These are phyloP conservation scores for Aureobasidium sp. DNA, from an alignment of 2,329 filamentous ascomycete species.

Conservation along the genomic window DNA sequence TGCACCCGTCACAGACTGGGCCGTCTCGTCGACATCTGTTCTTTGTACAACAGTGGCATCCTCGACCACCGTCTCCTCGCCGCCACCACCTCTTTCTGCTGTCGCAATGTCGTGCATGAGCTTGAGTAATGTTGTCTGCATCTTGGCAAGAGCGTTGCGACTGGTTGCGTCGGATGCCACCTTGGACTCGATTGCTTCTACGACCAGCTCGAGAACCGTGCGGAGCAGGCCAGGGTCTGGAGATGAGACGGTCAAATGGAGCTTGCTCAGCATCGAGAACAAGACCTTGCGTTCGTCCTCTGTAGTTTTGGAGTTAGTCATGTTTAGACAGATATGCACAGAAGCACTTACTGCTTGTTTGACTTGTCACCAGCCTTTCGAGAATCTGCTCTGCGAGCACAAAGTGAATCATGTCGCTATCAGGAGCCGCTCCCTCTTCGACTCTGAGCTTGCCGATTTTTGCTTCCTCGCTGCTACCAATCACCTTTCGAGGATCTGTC, in stretches of 20 bases:
- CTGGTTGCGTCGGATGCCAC: slow-evolving; percentile 45
- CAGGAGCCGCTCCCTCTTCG: slow-evolving; percentile 54
- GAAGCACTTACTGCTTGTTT: slow-evolving; percentile 51
- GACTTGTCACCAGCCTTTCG: slow-evolving; percentile 59
- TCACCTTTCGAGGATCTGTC: slow-evolving; percentile 80
- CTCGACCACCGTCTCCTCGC: slow-evolving; percentile 25
- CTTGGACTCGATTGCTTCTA: slow-evolving; percentile 40
- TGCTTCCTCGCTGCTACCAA: slow-evolving; percentile 51
- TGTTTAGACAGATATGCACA: not conserved
- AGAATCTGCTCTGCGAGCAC: slow-evolving; percentile 70
- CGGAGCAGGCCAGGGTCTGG: slow-evolving; percentile 25
- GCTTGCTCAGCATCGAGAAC: slow-evolving; percentile 69
- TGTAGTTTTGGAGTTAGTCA: slow-evolving; percentile 31
- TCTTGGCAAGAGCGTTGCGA: slow-evolving; percentile 47
- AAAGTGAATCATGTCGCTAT: slow-evolving; percentile 53
- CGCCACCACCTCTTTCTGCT: slow-evolving; percentile 25
- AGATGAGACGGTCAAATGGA: slow-evolving; percentile 56
- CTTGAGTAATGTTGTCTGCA: slow-evolving; percentile 44
- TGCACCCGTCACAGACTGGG: slow-evolving; percentile 5
- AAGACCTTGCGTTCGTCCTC: slow-evolving; percentile 82
- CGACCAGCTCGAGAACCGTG: slow-evolving; percentile 38
- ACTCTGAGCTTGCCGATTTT: slow-evolving; percentile 42
- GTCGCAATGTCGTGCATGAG: slow-evolving; percentile 39
- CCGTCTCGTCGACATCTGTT: slow-evolving; percentile 1
- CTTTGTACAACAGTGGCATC: not conserved